Percentiles rank a stretch among this genome's conserved stretches.
Conservation (phyloP, 805 yeast species). For the Brettanomyces bruxellensis region DNA sequence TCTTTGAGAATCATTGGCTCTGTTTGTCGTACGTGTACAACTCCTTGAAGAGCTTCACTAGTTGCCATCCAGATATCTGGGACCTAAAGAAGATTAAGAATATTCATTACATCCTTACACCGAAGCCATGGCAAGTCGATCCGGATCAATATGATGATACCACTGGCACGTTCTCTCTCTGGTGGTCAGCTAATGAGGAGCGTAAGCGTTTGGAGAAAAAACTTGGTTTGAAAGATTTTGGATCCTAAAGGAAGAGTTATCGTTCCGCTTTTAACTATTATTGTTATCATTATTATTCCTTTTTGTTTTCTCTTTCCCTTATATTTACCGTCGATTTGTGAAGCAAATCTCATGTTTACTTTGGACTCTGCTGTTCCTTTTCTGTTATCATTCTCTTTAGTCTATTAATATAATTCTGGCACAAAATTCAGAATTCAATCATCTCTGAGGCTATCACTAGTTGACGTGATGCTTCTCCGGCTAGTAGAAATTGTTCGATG, state of each 20-base stretch:
- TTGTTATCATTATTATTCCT: too few species aligned
- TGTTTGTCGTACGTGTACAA: constrained; percentile 45
- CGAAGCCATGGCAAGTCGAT: constrained; percentile 51
- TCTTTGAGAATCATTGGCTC: constrained; percentile 41
- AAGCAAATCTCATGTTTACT: too few species aligned
- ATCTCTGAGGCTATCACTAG: too few species aligned
- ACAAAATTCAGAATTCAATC: too few species aligned
- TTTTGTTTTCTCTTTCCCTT: too few species aligned
- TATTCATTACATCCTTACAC: constrained; percentile 47
- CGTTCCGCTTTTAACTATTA: too few species aligned
- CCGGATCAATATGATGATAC: constrained; percentile 26
- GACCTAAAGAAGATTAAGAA: constrained; percentile 40
- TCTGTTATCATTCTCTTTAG: too few species aligned
- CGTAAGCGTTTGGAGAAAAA: constrained; percentile 12
- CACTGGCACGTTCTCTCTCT: constrained; percentile 38
- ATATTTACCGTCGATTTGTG: too few species aligned
- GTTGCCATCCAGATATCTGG: constrained; percentile 39
- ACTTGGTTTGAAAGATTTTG: background rate
- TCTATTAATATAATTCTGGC: too few species aligned
- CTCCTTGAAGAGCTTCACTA: constrained; percentile 43
- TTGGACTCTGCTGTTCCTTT: too few species aligned
- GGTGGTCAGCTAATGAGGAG: constrained; percentile 40
- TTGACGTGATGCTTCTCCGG: background rate
- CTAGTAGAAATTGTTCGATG: constrained; percentile 5
- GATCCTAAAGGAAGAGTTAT: too few species aligned